Conservation (phyloP, 306 rosid genomes). For the Trifolium repens region DNA sequence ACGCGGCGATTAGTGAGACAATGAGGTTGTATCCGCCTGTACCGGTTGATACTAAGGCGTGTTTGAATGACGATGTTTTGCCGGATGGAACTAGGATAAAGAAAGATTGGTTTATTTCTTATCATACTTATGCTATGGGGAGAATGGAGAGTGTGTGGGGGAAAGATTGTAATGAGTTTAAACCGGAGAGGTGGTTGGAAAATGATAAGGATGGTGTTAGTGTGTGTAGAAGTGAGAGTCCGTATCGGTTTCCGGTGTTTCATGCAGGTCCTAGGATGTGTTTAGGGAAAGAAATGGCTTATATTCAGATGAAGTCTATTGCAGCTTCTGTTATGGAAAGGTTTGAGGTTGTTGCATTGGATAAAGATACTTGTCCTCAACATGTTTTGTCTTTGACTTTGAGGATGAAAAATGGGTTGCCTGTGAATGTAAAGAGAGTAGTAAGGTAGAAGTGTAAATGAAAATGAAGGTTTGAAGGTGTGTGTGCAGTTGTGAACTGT, state of each 20-base stretch:
- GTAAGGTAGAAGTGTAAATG: background rate
- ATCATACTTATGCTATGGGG: slow-evolving; percentile 18
- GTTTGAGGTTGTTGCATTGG: slow-evolving; percentile 11
- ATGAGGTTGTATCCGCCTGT: background rate
- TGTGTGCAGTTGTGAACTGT: background rate
- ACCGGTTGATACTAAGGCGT: background rate
- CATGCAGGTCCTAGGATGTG: slow-evolving; percentile 22
- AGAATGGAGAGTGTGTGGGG: slow-evolving; percentile 13
- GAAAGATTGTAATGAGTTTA: background rate
- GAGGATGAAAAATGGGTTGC: slow-evolving; percentile 16
- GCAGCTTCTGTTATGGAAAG: slow-evolving; percentile 6
- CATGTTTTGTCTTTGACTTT: slow-evolving; percentile 4
- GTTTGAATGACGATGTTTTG: background rate
- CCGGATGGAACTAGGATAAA: background rate
- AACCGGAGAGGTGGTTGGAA: slow-evolving; percentile 1
- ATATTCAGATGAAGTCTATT: slow-evolving; percentile 11
- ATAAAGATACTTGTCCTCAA: background rate
- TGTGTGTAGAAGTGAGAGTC: slow-evolving; percentile 22
- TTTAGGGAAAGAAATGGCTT: slow-evolving; percentile 13
- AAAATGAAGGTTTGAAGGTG: background rate
- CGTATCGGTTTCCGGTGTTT: slow-evolving; percentile 6
- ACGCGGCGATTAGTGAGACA: background rate
- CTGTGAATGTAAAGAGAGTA: background rate
- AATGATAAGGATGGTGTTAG: background rate
- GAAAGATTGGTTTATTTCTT: slow-evolving; percentile 9